Evolutionary conservation across 2,329 filamentous ascomycete species (phyloP), one percentile per base, ranked within the genome.

Genomic region (Thelonectria blattea): DNA sequence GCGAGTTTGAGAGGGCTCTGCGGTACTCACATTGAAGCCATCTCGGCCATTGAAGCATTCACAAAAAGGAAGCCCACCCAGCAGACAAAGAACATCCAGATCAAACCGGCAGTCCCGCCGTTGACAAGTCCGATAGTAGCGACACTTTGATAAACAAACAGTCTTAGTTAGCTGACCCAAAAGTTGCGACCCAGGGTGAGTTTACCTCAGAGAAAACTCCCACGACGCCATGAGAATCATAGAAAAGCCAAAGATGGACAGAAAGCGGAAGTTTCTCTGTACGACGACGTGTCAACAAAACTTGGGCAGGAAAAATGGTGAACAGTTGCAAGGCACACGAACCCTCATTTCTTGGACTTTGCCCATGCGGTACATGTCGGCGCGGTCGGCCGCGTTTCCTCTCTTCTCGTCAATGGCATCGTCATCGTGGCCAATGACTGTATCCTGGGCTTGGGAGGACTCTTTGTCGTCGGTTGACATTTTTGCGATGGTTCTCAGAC

Each of bases 231-330:
- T 79, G 2, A 81, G 68, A 47, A 81, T 79, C 58, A 78, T 78
- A 1, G 78, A 77, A 57, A 83, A 83, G 17, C 80, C 80, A 52
- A 83, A 76, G 30, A 80, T 82, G 8, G 78, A 78, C 22, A 80
- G 48, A 57, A 80, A 79, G 2, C 76, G 74, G 66, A 82, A 83
- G 66, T 78, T 80, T 56, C 79, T 72, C 72, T 79, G 15, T n/a
- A 18, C 20, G 2, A 52, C 18, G 2, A 11, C 4, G 5, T 5
- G 39, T 64, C 14, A 52, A 3, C 22, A 17, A 41, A 42, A 1
- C 14, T 11, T 22, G 8, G 18, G 27, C 8, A 22, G 15, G n/a
- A 34, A 0, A 12, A 22, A 6, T 12, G 6, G 22, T 9, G 32
- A 54, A 11, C 0, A 18, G 2, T 1, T 8, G 2, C 5, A n/a